Evolutionary conservation across 2,329 filamentous ascomycete genomes (phyloP).

Genomic region (Atkinsonella hypoxylon): DNA sequence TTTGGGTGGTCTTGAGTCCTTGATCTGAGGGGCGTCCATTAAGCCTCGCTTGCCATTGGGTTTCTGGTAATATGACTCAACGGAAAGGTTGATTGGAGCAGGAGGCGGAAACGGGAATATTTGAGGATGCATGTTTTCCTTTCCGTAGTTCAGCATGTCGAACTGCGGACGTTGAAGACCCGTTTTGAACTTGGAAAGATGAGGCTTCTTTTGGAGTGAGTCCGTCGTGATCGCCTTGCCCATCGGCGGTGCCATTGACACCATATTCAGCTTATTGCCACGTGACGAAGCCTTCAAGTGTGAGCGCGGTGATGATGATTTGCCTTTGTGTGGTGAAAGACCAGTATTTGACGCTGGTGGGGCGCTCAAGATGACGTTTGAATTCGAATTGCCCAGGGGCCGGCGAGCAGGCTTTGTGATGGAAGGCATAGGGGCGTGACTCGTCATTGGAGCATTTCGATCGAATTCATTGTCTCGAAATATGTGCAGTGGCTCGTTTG

Average conservation of each 20-base stretch:
- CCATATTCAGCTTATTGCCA: conserved; percentile 52
- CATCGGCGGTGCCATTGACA: conserved; percentile 54
- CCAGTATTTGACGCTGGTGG: conserved; percentile 38
- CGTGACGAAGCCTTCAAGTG: conserved; percentile 39
- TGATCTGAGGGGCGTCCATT: conserved; percentile 61
- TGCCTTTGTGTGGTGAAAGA: conserved; percentile 59
- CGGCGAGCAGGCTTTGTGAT: conserved; percentile 35
- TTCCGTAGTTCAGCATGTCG: conserved; percentile 32
- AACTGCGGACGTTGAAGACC: conserved; percentile 39
- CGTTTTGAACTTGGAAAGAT: conserved; percentile 48
- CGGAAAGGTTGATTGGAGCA: conserved; percentile 33
- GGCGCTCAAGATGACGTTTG: conserved; percentile 57
- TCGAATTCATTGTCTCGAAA: conserved; percentile 40
- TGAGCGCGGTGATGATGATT: conserved; percentile 47
- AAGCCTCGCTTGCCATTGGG: conserved; percentile 47
- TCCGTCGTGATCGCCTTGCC: conserved; percentile 46
- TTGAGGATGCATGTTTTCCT: conserved; percentile 44
- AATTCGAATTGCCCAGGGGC: conserved; percentile 37
- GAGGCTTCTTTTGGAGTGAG: conserved; percentile 56
- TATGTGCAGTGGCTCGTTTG: conserved; percentile 37
- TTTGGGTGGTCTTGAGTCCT: conserved; percentile 55
- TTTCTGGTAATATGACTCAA: conserved; percentile 43
- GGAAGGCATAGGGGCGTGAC: conserved; percentile 44
- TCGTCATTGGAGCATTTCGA: conserved; percentile 35
- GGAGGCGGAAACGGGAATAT: conserved; percentile 40